Percentiles rank a stretch among this genome's conserved stretches.
phyloP scores from a whole-genome alignment of 345 rosid species.

The Gossypium turneri region DNA sequence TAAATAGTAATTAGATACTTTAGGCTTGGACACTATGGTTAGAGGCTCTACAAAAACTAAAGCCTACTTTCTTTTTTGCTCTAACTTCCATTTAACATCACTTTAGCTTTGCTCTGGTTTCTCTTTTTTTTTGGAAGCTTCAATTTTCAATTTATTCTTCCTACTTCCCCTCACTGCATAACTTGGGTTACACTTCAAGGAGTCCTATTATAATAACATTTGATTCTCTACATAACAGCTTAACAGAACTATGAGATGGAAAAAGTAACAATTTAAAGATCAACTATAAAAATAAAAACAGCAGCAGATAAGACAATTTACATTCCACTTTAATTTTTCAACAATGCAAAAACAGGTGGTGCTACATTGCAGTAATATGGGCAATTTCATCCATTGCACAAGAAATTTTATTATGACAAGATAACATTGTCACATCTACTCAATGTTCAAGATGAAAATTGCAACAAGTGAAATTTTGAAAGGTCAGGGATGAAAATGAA shows the following conservation, averaged over 20 bases:
- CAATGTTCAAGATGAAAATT: not conserved
- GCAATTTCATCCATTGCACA: not conserved
- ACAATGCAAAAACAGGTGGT: not conserved
- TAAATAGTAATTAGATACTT: not conserved
- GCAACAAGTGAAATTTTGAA: not conserved
- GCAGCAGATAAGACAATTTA: not conserved
- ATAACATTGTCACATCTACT: not conserved
- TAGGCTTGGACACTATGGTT: not conserved
- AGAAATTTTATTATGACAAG: not conserved
- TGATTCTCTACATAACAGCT: not conserved
- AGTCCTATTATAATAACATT: not conserved
- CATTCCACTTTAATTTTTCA: not conserved
- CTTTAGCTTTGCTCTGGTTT: no score
- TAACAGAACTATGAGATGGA: not conserved
- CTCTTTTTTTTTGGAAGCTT: not conserved
- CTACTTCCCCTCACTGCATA: not conserved
- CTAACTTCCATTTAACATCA: not conserved
- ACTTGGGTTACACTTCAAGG: not conserved
- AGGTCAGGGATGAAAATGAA: not conserved
- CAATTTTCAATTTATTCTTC: not conserved
- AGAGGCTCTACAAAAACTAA: not conserved
- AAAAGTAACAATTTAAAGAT: not conserved
- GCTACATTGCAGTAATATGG: not conserved
- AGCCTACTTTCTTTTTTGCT: not conserved
- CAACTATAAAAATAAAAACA: not conserved